Evolutionary conservation across 345 rosid species (phyloP).

Genomic region (Brassica juncea): DNA sequence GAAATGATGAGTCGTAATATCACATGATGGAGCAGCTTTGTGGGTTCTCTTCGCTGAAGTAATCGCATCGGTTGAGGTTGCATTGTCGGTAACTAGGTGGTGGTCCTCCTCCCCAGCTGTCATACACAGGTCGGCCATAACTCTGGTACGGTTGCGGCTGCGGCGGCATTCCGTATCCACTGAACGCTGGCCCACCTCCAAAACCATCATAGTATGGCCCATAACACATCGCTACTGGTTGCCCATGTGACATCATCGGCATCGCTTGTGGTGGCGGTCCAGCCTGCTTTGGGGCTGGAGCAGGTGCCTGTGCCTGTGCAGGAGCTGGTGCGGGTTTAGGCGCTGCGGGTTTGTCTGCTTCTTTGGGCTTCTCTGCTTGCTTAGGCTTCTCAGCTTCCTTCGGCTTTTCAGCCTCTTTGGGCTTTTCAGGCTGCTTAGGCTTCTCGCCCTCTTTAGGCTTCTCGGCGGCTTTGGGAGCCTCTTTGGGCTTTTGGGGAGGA

Average conservation of each 20-base stretch:
- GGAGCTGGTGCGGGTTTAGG: constrained; percentile 6
- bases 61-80: constrained; percentile 43
- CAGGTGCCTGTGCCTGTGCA: neutral
- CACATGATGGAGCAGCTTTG: constrained; percentile 58
- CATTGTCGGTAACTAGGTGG: constrained; percentile 30
- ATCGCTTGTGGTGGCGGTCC: constrained; percentile 34
- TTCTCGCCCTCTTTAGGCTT: constrained; percentile 25
- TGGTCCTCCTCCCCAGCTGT: constrained; percentile 58
- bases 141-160: constrained; percentile 29
- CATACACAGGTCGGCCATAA: constrained; percentile 59
- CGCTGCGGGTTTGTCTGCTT: neutral
- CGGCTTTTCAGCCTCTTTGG: neutral
- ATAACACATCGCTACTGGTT: constrained; percentile 33
- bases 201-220: constrained; percentile 34
- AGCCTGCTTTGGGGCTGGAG: constrained; percentile 30
- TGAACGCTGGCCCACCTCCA: constrained; percentile 41
- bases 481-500: constrained; percentile 20
- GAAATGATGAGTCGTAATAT: neutral
- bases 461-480: neutral
- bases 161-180: constrained; percentile 40
- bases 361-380: constrained; percentile 16
- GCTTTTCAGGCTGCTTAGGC: neutral
- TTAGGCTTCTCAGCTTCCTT: constrained; percentile 35
- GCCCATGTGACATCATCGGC: constrained; percentile 30
- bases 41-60: constrained; percentile 55